Percentiles rank a stretch among this genome's conserved stretches.
Conservation (phyloP, 768 basidiomycete genomes). For the Gloeostereum incarnatum region DNA sequence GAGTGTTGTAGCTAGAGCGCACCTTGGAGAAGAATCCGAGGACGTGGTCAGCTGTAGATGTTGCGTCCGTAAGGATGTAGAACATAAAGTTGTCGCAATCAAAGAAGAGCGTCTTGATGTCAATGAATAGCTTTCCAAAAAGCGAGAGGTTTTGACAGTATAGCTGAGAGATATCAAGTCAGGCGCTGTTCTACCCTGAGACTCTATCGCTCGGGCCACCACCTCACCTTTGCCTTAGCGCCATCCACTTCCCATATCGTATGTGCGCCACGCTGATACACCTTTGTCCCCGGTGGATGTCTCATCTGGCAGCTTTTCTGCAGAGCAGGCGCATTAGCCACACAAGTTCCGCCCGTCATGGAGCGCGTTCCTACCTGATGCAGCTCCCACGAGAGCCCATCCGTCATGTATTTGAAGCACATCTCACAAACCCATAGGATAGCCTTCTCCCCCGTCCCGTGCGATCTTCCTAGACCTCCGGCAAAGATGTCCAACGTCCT, state of each 20-base stretch:
- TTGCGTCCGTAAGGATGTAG: constrained; percentile 85
- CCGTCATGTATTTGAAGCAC: constrained; percentile 92
- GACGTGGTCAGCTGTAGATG: constrained; percentile 70
- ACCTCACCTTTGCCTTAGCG: constrained; percentile 63
- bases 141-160: constrained; percentile 95
- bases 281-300: constrained; percentile 81
- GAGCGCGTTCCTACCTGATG: constrained; percentile 41
- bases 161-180: constrained; percentile 52
- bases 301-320: constrained; percentile 60
- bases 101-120: constrained; percentile 92
- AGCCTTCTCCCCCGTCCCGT: constrained; percentile 34
- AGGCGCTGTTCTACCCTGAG: no score
- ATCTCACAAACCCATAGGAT: constrained; percentile 80
- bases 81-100: constrained; percentile 89
- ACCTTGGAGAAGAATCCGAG: constrained; percentile 73
- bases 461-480: constrained; percentile 37
- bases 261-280: constrained; percentile 85
- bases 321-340: not conserved
- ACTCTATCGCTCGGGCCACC: constrained; percentile 1
- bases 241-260: constrained; percentile 97
- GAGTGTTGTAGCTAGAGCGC: constrained; percentile 1
- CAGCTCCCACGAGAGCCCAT: constrained; percentile 57
- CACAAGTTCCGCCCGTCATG: not conserved
- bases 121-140: constrained; percentile 98
- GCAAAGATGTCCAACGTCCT: constrained; percentile 69